Base-by-base conservation (phyloP, 805 yeast species). In the Cyberlindnera meyerae region DNA sequence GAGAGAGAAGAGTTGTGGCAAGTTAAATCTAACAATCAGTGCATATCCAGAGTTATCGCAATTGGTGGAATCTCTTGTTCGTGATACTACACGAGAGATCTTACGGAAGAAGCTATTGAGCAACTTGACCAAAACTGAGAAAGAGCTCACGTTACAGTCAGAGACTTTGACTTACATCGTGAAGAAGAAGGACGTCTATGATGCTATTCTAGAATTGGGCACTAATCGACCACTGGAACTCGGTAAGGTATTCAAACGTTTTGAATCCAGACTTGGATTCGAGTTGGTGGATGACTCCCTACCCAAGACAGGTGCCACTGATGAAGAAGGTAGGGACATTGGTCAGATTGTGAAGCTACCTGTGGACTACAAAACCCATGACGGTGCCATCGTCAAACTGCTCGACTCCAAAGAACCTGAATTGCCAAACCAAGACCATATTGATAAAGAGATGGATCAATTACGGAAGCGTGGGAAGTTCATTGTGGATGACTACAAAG, bases 401-500 rank as follows among this genome's bases (percentile, higher is more conserved):
- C n/a, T n/a, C n/a, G n/a, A n/a, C n/a, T n/a, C n/a, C n/a, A n/a
- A n/a, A n/a, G n/a, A n/a, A n/a, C 12, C 9, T 24, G 29, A n/a
- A 12, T n/a, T 11, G 24, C 29, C 18, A 12, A 4, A 9, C 11
- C 16, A 5, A 8, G 5, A 3, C 9, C 13, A 17, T 12, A 17
- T 20, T 20, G 22, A 20, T 9, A 8, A 7, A 8, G 7, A 8
- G 9, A 17, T 21, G 8, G n/a, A n/a, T 6, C n/a, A 21, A 6
- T 4, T n/a, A 4, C 5, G 20, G 13, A 8, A 24, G 11, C 16
- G 13, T 5, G 37, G 26, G 11, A 20, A n/a, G 4, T 43, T 41
- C 20, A 40, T 47, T 6, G 15, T 21, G 2, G 49, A 42, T 18
- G 26, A 43, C 14, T 21, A 24, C 12, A 29, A 20, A 18, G 40